Evolutionary conservation across 2,329 filamentous ascomycete genomes (phyloP).

Genomic region (Fusarium albidum): DNA sequence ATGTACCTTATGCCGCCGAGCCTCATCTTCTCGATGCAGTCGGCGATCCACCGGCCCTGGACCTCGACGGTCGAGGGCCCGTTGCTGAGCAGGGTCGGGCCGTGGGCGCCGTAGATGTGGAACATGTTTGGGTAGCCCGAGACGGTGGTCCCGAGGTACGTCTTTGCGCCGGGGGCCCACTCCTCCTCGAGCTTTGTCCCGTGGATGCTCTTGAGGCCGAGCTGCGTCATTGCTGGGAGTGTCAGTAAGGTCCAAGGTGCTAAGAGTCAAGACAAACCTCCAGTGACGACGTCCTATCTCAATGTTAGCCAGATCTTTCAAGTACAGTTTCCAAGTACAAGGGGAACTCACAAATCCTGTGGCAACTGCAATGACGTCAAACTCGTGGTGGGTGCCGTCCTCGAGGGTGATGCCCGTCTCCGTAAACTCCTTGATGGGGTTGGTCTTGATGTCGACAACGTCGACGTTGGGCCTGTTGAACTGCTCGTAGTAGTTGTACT

Average conservation of each 20-base stretch:
- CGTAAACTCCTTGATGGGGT: slow-evolving; percentile 50
- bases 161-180: slow-evolving; percentile 51
- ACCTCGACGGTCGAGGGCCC: slow-evolving; percentile 62
- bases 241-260: background rate
- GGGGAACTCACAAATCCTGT: slow-evolving; percentile 53
- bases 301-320: slow-evolving; percentile 8
- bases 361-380: slow-evolving; percentile 55
- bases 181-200: slow-evolving; percentile 50
- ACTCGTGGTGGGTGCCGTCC: slow-evolving; percentile 52
- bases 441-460: slow-evolving; percentile 51
- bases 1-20: slow-evolving; percentile 57
- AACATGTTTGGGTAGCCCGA: slow-evolving; percentile 60
- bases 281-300: slow-evolving; percentile 46
- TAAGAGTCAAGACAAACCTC: slow-evolving; percentile 39
- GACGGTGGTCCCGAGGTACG: slow-evolving; percentile 55
- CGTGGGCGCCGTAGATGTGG: slow-evolving; percentile 64
- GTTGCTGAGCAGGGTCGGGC: slow-evolving; percentile 63
- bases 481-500: slow-evolving; percentile 56
- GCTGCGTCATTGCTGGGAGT: slow-evolving; percentile 51
- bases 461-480: slow-evolving; percentile 55
- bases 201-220: slow-evolving; percentile 53
- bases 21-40: slow-evolving; percentile 58
- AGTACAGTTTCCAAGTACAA: rapidly evolving
- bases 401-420: slow-evolving; percentile 51
- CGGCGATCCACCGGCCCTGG: slow-evolving; percentile 65